Percentiles rank a stretch among this genome's conserved stretches.
Conservation (phyloP, 306 rosid genomes). For the Lathyrus tuberosus region DNA sequence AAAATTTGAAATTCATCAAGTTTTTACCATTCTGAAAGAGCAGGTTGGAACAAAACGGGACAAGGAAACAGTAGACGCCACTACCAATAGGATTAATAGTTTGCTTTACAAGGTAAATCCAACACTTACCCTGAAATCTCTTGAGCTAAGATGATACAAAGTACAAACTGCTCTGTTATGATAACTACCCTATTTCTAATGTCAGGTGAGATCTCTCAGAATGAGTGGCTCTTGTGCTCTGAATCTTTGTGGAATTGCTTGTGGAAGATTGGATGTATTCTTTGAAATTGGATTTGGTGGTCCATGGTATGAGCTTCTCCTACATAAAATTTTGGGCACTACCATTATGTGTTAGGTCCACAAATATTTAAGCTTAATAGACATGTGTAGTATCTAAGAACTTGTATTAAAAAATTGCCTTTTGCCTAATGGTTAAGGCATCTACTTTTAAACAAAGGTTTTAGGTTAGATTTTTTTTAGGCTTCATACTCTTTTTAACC, state of each 20-base stretch:
- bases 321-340: conserved; percentile 10
- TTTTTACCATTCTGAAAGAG: conserved; percentile 44
- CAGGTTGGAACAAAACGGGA: conserved; percentile 92
- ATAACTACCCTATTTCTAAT: conserved; percentile 30
- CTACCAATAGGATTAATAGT: conserved; percentile 69
- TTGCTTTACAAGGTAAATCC: conserved; percentile 79
- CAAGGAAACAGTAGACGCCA: conserved; percentile 63
- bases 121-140: conserved; percentile 29
- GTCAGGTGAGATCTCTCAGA: conserved; percentile 91
- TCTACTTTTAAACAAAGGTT: neutral
- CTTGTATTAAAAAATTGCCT: neutral
- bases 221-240: conserved; percentile 93
- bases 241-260: conserved; percentile 94
- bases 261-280: conserved; percentile 89
- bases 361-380: neutral
- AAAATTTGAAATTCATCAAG: conserved; percentile 30
- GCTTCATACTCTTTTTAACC: neutral
- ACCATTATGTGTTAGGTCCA: neutral
- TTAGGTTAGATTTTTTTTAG: neutral
- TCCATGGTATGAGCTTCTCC: conserved; percentile 73
- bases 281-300: conserved; percentile 84
- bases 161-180: conserved; percentile 19
- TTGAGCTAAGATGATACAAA: conserved; percentile 22
- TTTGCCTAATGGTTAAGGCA: neutral
- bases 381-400: neutral